Conservation (phyloP, 2,329 filamentous ascomycete species). For the Verticillium nonalfalfae region DNA sequence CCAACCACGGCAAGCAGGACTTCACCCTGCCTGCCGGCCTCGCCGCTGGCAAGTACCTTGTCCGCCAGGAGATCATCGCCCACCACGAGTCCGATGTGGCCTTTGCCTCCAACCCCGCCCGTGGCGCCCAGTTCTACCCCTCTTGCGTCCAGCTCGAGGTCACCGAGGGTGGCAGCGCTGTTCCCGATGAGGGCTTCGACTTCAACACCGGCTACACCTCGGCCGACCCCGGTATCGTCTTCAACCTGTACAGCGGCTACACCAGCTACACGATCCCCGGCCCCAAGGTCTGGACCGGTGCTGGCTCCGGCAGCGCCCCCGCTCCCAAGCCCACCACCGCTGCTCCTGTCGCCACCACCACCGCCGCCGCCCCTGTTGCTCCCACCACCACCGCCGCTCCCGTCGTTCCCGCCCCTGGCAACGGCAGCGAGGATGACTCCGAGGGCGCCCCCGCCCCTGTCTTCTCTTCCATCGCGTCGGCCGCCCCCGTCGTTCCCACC, state of each 20-base stretch:
- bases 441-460: neutral
- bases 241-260: slow-evolving; percentile 48
- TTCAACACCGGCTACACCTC: slow-evolving; percentile 49
- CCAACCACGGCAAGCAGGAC: slow-evolving; percentile 40
- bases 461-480: slow-evolving; percentile 1
- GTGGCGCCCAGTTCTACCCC: slow-evolving; percentile 49
- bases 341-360: slow-evolving; percentile 2
- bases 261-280: slow-evolving; percentile 26
- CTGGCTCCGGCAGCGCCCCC: slow-evolving; percentile 9
- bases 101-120: slow-evolving; percentile 20
- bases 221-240: slow-evolving; percentile 48
- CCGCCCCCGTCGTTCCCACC: slow-evolving; percentile 1
- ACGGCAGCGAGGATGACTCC: neutral
- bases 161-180: slow-evolving; percentile 43
- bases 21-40: slow-evolving; percentile 39
- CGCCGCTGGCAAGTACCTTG: slow-evolving; percentile 43
- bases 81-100: slow-evolving; percentile 37
- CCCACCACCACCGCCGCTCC: slow-evolving; percentile 4
- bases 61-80: slow-evolving; percentile 50
- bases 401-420: neutral
- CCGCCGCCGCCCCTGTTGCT: neutral
- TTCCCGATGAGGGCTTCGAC: slow-evolving; percentile 34
- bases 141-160: slow-evolving; percentile 56
- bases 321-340: slow-evolving; percentile 4
- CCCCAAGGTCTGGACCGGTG: slow-evolving; percentile 22